phyloP scores from a whole-genome alignment of 306 rosid species.

The Mimosa pudica region DNA sequence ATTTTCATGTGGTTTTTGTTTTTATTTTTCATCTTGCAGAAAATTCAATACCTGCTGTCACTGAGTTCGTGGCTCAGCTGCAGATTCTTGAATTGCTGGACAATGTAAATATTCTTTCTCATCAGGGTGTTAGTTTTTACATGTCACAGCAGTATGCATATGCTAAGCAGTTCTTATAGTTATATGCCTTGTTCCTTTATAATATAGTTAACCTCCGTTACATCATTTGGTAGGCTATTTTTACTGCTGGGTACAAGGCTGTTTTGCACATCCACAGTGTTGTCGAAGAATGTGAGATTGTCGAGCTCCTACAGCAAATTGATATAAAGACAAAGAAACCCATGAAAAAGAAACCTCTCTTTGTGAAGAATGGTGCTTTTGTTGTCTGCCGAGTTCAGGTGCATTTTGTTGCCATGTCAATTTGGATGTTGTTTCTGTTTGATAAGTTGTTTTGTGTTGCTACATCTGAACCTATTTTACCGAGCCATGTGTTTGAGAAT shows the following conservation, averaged over 20 bases:
- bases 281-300: constrained; percentile 98
- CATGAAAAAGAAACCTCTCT: constrained; percentile 77
- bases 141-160: neutral
- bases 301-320: constrained; percentile 84
- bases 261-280: constrained; percentile 88
- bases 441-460: constrained; percentile 12
- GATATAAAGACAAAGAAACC: constrained; percentile 92
- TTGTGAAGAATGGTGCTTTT: constrained; percentile 90
- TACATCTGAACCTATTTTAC: neutral
- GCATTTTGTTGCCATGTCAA: constrained; percentile 32
- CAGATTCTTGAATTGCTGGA: constrained; percentile 91
- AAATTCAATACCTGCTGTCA: constrained; percentile 67
- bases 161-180: neutral
- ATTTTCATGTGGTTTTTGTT: constrained; percentile 21
- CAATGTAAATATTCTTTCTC: constrained; percentile 51
- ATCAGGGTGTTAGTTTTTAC: constrained; percentile 15
- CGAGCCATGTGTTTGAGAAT: neutral
- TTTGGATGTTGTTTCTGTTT: constrained; percentile 9
- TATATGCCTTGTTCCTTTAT: constrained; percentile 2
- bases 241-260: constrained; percentile 99
- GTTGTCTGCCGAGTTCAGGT: constrained; percentile 93
- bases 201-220: constrained; percentile 27
- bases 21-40: constrained; percentile 53
- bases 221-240: constrained; percentile 69
- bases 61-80: constrained; percentile 84